Percentiles rank a stretch among this genome's conserved stretches.
phyloP scores from a whole-genome alignment of 2,329 filamentous ascomycete genomes.

The Fusarium hainanense region DNA sequence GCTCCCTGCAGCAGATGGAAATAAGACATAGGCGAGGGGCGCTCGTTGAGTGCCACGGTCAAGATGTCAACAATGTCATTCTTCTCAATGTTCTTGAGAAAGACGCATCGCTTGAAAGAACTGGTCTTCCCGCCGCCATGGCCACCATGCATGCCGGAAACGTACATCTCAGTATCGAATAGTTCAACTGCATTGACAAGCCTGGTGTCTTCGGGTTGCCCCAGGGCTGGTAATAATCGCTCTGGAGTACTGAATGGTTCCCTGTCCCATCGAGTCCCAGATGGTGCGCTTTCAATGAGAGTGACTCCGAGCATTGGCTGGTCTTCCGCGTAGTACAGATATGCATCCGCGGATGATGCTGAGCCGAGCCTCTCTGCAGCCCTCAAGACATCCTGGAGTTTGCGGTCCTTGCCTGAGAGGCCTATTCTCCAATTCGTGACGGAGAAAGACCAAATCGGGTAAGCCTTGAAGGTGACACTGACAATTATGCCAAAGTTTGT shows the following conservation, averaged over 20 bases:
- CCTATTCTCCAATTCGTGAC: conserved; percentile 56
- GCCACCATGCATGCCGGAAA: conserved; percentile 68
- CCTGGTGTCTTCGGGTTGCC: conserved; percentile 48
- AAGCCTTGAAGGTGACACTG: conserved; percentile 63
- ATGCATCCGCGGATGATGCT: conserved; percentile 63
- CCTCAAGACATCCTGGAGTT: too few species aligned
- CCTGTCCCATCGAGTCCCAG: conserved; percentile 10
- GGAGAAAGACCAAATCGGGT: conserved; percentile 54
- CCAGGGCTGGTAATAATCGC: conserved; percentile 45
- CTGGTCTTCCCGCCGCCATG: conserved; percentile 69
- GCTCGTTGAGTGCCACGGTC: conserved; percentile 56
- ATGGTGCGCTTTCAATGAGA: conserved; percentile 55
- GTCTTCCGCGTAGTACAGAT: conserved; percentile 62
- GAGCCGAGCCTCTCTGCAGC: conserved; percentile 49
- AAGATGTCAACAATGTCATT: conserved; percentile 52
- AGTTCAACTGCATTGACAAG: conserved; percentile 60
- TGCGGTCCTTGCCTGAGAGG: conserved; percentile 40
- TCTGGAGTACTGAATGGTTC: not conserved
- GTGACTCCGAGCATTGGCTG: conserved; percentile 64
- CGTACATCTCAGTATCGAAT: conserved; percentile 71
- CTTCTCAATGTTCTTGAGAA: conserved; percentile 62
- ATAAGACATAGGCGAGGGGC: conserved; percentile 67
- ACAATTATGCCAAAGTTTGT: conserved; percentile 69
- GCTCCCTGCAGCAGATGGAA: conserved; percentile 71
- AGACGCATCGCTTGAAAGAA: conserved; percentile 73